phyloP scores from a whole-genome alignment of 176 grass and related monocot species.

The Echinochloa phyllopogon region DNA sequence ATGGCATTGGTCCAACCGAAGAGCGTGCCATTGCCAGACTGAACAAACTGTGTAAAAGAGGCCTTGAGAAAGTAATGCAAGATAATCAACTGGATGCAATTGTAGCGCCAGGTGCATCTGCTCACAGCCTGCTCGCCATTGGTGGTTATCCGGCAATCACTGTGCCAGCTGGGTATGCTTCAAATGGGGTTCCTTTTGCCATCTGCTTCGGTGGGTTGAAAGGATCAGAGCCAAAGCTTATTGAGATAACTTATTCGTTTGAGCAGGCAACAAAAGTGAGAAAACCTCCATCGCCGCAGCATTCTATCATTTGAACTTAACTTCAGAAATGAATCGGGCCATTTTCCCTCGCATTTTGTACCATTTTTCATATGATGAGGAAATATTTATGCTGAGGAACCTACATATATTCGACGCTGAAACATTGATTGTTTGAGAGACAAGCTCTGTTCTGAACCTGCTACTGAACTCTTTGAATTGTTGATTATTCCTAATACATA shows the following conservation, averaged over 20 bases:
- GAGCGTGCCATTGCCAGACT: conserved; percentile 59
- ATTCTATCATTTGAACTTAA: conserved; percentile 47
- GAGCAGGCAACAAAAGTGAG: conserved; percentile 73
- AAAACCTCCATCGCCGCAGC: conserved; percentile 55
- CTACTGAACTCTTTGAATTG: background rate
- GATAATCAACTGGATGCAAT: conserved; percentile 65
- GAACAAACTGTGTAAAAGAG: conserved; percentile 53
- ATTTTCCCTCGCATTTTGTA: background rate
- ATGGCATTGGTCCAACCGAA: conserved; percentile 55
- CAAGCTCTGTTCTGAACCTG: background rate
- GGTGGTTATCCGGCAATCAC: conserved; percentile 73
- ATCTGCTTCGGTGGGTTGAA: conserved; percentile 79
- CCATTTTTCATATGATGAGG: background rate
- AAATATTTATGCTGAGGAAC: background rate
- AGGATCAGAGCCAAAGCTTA: conserved; percentile 72
- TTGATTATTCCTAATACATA: background rate
- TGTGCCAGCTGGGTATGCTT: conserved; percentile 72
- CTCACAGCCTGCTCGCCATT: conserved; percentile 63
- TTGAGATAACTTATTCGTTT: conserved; percentile 79
- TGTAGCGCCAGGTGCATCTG: conserved; percentile 53
- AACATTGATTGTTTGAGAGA: background rate
- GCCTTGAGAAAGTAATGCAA: conserved; percentile 69
- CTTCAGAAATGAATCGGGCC: background rate
- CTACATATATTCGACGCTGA: background rate
- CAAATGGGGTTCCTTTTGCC: conserved; percentile 54